A percentile compares a stretch with the other conserved stretches of the same genome.
phyloP scores from a whole-genome alignment of 2,329 filamentous ascomycete genomes.

The Ophiosphaerella narmari region DNA sequence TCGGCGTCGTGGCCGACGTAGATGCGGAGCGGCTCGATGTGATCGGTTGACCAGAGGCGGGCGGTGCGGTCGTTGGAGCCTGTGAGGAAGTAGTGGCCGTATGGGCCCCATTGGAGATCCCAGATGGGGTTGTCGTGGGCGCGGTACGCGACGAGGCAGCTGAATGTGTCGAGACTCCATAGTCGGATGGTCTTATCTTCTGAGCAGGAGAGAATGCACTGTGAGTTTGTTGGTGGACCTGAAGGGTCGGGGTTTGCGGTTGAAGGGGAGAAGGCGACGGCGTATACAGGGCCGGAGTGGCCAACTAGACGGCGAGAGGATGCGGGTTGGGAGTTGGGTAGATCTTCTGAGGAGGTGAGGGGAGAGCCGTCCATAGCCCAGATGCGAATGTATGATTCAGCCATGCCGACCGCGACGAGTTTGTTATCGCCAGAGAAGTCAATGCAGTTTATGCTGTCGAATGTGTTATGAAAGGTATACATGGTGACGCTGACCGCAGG shows the following conservation, averaged over 20 bases:
- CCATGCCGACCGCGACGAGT: slow-evolving; percentile 85
- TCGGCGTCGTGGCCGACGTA: slow-evolving; percentile 92
- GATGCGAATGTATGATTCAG: slow-evolving; percentile 92
- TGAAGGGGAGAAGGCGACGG: slow-evolving; percentile 84
- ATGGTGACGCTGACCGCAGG: slow-evolving; percentile 88
- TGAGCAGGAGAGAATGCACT: slow-evolving; percentile 83
- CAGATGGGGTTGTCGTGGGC: slow-evolving; percentile 89
- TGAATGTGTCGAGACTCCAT: slow-evolving; percentile 91
- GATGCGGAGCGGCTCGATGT: slow-evolving; percentile 84
- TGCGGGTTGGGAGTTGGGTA: slow-evolving; percentile 59
- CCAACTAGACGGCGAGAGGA: slow-evolving; percentile 81
- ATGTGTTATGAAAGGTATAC: slow-evolving; percentile 98
- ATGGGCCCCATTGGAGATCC: slow-evolving; percentile 86
- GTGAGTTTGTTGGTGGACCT: slow-evolving; percentile 64
- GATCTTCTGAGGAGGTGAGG: slow-evolving; percentile 67
- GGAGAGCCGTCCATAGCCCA: slow-evolving; percentile 89
- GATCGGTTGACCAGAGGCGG: slow-evolving; percentile 89
- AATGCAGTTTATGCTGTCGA: slow-evolving; percentile 87
- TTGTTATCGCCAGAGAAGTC: slow-evolving; percentile 92
- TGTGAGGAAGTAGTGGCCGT: slow-evolving; percentile 92
- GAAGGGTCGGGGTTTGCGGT: slow-evolving; percentile 53
- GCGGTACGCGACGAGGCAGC: slow-evolving; percentile 92
- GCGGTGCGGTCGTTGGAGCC: slow-evolving; percentile 88
- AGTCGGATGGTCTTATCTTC: slow-evolving; percentile 86
- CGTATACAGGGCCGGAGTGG: slow-evolving; percentile 87